A percentile compares a stretch with the other conserved stretches of the same genome.
phyloP scores from a whole-genome alignment of 495 filamentous ascomycete species.

The Parathielavia hyrcaniae region DNA sequence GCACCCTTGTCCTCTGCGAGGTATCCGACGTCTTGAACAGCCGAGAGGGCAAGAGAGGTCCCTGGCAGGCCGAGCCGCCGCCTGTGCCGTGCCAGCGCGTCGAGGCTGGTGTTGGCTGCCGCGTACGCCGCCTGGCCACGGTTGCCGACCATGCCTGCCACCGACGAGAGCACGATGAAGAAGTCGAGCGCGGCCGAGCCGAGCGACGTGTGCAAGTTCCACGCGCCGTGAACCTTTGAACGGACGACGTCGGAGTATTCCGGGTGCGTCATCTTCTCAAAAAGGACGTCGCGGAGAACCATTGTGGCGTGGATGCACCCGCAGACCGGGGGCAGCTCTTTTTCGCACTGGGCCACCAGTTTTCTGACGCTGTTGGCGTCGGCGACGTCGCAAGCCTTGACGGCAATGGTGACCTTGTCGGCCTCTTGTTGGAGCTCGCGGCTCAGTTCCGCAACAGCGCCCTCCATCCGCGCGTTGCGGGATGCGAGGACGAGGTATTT shows the following conservation, averaged over 20 bases:
- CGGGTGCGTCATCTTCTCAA: conserved; percentile 50
- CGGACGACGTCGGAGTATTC: conserved; percentile 45
- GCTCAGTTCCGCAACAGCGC: conserved; percentile 41
- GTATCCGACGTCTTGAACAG: conserved; percentile 53
- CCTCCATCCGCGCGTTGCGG: conserved; percentile 43
- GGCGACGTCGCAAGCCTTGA: conserved; percentile 41
- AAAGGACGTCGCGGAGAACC: conserved; percentile 54
- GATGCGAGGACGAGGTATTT: conserved; percentile 53
- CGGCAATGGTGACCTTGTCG: conserved; percentile 36
- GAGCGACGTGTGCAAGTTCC: conserved; percentile 54
- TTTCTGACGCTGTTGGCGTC: conserved; percentile 35
- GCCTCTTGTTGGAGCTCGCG: conserved; percentile 34
- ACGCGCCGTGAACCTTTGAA: conserved; percentile 51
- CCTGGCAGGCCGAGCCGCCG: conserved; percentile 42
- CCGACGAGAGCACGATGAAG: conserved; percentile 59
- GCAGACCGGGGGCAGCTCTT: conserved; percentile 39
- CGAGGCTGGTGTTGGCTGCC: conserved; percentile 58
- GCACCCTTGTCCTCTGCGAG: conserved; percentile 44
- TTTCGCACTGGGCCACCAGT: conserved; percentile 30
- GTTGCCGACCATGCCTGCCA: conserved; percentile 54
- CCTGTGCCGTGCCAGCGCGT: conserved; percentile 47
- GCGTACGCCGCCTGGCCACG: conserved; percentile 58
- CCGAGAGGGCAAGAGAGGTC: conserved; percentile 50
- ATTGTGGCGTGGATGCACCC: conserved; percentile 49
- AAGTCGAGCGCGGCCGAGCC: conserved; percentile 52